Percentiles rank a stretch among this genome's conserved stretches.
These are phyloP conservation scores for Didymella pomorum DNA, from an alignment of 2,329 filamentous ascomycete genomes.

Conservation along the genomic window DNA sequence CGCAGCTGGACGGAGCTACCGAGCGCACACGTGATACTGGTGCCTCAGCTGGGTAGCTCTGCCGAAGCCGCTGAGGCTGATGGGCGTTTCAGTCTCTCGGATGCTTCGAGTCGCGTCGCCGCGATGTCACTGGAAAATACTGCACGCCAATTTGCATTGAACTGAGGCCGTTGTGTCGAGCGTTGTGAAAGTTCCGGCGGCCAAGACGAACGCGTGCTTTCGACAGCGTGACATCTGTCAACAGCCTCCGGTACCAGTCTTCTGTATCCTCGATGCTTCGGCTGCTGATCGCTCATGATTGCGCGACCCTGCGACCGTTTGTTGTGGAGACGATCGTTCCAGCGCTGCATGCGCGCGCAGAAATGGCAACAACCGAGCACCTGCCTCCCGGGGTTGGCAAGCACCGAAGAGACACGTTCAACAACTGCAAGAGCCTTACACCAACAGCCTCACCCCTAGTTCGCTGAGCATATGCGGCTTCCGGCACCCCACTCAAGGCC, in stretches of 20 bases:
- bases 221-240: conserved; percentile 19
- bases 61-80: conserved; percentile 1
- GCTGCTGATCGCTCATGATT: conserved; percentile 11
- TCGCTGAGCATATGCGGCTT: neutral
- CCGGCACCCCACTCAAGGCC: conserved; percentile 10
- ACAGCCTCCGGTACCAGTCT: neutral
- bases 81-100: conserved; percentile 11
- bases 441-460: conserved; percentile 5
- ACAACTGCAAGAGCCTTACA: conserved; percentile 10
- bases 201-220: conserved; percentile 11
- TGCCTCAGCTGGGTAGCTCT: neutral
- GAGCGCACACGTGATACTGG: conserved; percentile 7
- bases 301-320: conserved; percentile 6
- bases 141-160: neutral
- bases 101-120: conserved; percentile 2
- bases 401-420: conserved; percentile 20
- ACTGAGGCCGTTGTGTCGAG: conserved; percentile 2
- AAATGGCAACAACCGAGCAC: conserved; percentile 23
- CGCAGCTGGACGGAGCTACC: neutral
- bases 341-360: conserved; percentile 17
- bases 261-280: neutral
- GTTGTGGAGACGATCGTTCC: conserved; percentile 18
- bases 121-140: neutral
- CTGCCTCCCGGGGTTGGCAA: conserved; percentile 13
- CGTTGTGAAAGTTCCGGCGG: conserved; percentile 3